A percentile compares a stretch with the other conserved stretches of the same genome.
phyloP scores from a whole-genome alignment of 257 asterid species.

The Oldenlandia corymbosa region DNA sequence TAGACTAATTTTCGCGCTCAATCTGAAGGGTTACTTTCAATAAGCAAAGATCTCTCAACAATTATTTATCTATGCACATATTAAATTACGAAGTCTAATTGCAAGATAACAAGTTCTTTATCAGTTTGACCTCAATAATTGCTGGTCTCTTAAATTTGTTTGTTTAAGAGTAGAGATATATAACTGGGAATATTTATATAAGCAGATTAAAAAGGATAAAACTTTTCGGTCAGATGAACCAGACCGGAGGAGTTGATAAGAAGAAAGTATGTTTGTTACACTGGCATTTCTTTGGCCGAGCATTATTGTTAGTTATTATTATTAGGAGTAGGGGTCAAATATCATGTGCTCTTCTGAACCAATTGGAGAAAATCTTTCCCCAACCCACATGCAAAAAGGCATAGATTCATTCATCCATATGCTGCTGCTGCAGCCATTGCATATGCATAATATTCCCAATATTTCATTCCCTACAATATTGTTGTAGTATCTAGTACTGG shows the following conservation, averaged over 20 bases:
- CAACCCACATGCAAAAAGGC: slow-evolving; percentile 34
- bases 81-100: too few species aligned
- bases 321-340: too few species aligned
- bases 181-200: neutral
- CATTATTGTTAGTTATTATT: slow-evolving; percentile 4
- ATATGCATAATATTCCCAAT: too few species aligned
- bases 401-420: neutral
- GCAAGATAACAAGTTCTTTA: too few species aligned
- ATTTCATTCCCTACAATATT: neutral
- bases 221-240: slow-evolving; percentile 13
- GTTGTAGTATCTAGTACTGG: too few species aligned
- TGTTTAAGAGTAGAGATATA: too few species aligned
- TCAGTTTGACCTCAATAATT: too few species aligned
- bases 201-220: neutral
- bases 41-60: too few species aligned
- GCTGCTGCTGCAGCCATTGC: neutral
- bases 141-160: too few species aligned
- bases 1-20: too few species aligned
- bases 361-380: slow-evolving; percentile 3
- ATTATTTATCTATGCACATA: too few species aligned
- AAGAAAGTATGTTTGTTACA: slow-evolving; percentile 16
- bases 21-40: too few species aligned
- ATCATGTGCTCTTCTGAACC: slow-evolving; percentile 40
- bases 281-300: slow-evolving; percentile 13
- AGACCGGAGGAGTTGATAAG: slow-evolving; percentile 15